Evolutionary conservation across 352 stramenopile genomes (phyloP).

Genomic region (Globisporangium recalcitrans): DNA sequence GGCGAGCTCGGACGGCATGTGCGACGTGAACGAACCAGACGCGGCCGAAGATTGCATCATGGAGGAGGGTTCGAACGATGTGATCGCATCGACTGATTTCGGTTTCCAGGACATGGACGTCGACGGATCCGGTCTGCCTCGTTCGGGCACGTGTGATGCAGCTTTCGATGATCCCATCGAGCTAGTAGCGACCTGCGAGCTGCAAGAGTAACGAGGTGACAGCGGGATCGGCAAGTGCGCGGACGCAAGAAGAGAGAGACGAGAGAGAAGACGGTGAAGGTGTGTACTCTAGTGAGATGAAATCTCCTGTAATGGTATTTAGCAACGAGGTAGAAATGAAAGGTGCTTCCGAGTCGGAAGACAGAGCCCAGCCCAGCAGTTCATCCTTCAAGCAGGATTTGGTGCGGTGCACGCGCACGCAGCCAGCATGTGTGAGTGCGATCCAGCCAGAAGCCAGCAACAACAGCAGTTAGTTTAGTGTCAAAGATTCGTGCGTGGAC

Average conservation of each 20-base stretch:
- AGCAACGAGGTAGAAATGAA: constrained; percentile 17
- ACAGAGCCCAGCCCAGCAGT: not conserved
- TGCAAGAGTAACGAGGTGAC: constrained; percentile 19
- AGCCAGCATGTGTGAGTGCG: not conserved
- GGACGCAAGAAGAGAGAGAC: not conserved
- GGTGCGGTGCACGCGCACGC: not conserved
- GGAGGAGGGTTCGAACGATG: constrained; percentile 25
- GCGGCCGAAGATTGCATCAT: constrained; percentile 43
- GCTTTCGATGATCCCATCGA: constrained; percentile 32
- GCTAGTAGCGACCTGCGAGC: constrained; percentile 26
- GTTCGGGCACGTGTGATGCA: constrained; percentile 12
- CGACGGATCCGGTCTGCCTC: not conserved
- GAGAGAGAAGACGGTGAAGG: constrained; percentile 9
- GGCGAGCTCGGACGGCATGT: constrained; percentile 33
- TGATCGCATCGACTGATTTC: constrained; percentile 22
- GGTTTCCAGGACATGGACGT: constrained; percentile 15
- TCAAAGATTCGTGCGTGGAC: constrained; percentile 4
- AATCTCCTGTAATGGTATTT: constrained; percentile 24
- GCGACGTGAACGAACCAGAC: constrained; percentile 33
- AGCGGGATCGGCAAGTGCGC: not conserved
- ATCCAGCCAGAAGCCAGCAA: not conserved
- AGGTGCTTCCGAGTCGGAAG: constrained; percentile 1
- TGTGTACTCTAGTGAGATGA: constrained; percentile 29
- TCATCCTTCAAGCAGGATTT: constrained; percentile 12
- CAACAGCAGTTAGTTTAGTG: constrained; percentile 9